Base-by-base conservation (phyloP, 1,139 yeast genomes). In the Chernovozyma sophiae-reginae region DNA sequence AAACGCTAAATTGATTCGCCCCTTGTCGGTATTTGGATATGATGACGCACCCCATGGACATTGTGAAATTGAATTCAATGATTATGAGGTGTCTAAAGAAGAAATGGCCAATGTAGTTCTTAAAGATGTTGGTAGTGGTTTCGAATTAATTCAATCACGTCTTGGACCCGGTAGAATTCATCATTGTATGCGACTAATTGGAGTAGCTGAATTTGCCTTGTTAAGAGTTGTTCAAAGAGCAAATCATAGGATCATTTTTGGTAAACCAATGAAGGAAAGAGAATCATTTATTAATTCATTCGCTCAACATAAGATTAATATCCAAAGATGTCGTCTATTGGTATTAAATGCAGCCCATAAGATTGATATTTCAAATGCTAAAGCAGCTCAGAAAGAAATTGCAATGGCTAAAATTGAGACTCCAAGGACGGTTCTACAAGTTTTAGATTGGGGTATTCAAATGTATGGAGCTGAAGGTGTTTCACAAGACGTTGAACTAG, bases 11-110 rank as follows among this genome's bases (percentile, higher is more conserved):
- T 51, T 79, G 31, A 54, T 75, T 28, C 67, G 86, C 36, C 83
- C 86, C 5, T 65, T 80, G 52, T 48, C 56, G 11, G 80, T 81
- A 2, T 74, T 76, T 52, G 86, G 86, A 8, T 79, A 65, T 46
- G 86, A 80, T 49, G 86, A 80, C 52, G 86, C 86, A 25, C 87
- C 87, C 5, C 86, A 81, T 52, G 87, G 87, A 8, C 87, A 81
- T 52, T 74, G 77, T 62, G 86, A 81, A 54, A 68, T 81, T 44
- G 63, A 60, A 35, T 81, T 81, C 54, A 58, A 65, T 31, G 60
- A 76, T 51, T 74, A 68, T 46, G 77, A 70, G 43, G 69, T 80
- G 10, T 72, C 79, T 3, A 37, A 46, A 3, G 66, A 62, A 11
- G 72, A 65, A 30, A 65, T 58, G 61, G 57, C 60, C 7, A 50